Conservation (phyloP, 257 asterid genomes). For the Gynochthodes officinalis region DNA sequence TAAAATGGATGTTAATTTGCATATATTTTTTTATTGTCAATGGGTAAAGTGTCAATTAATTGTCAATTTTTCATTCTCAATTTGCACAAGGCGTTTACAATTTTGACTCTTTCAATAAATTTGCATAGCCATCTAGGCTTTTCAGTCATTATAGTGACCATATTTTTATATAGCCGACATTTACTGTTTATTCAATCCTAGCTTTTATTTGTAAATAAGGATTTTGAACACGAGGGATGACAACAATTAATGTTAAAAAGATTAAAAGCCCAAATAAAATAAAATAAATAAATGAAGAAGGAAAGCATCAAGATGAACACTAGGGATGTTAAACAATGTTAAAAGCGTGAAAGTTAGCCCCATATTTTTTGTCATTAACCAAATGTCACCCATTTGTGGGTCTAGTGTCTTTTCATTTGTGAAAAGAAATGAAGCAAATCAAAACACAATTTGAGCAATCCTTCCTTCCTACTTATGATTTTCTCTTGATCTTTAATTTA, state of each 20-base stretch:
- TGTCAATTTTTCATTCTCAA: constrained; percentile 4
- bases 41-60: too few species aligned
- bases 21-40: neutral
- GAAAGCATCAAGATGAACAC: constrained; percentile 1
- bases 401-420: neutral
- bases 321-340: neutral
- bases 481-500: neutral
- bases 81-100: neutral
- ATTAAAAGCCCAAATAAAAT: too few species aligned
- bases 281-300: neutral
- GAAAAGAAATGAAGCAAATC: neutral
- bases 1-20: neutral
- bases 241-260: too few species aligned
- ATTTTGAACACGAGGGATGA: too few species aligned
- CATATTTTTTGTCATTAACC: neutral
- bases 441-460: neutral
- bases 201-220: too few species aligned
- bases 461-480: neutral
- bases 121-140: neutral
- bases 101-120: neutral
- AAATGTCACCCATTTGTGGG: neutral
- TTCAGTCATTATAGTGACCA: too few species aligned
- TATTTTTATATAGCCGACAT: too few species aligned
- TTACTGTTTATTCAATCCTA: neutral
- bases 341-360: neutral